Evolutionary conservation across 306 rosid species (phyloP).

Genomic region (Hippophae rhamnoides): DNA sequence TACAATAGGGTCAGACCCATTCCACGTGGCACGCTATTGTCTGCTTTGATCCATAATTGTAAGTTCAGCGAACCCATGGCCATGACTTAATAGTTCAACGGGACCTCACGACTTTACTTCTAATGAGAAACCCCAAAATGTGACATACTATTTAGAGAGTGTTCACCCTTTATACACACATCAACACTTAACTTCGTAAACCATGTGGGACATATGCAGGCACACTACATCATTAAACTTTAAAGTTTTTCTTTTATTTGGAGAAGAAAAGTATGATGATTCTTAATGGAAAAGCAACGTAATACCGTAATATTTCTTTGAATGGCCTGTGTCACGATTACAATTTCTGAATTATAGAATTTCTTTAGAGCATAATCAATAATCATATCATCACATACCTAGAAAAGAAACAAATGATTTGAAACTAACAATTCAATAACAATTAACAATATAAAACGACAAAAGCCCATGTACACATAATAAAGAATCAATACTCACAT

Average conservation of each 20-base stretch:
- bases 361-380: conserved; percentile 86
- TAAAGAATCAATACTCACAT: conserved; percentile 35
- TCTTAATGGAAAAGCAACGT: conserved; percentile 5
- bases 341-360: conserved; percentile 53
- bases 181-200: no score
- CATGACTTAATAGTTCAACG: no score
- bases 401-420: conserved; percentile 18
- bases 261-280: background rate
- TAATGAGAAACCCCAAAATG: no score
- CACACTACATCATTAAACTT: background rate
- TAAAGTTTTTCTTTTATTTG: background rate
- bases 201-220: no score
- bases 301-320: conserved; percentile 59
- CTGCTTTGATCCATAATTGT: no score
- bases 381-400: conserved; percentile 93
- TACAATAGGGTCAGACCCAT: no score
- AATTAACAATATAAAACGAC: background rate
- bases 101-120: no score
- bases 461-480: background rate
- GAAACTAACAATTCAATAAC: conserved; percentile 8
- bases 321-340: conserved; percentile 59
- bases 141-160: no score
- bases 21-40: no score
- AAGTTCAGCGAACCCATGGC: no score
- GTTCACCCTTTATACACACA: no score